phyloP scores from a whole-genome alignment of 805 yeast genomes.

The Starmerella cellae region DNA sequence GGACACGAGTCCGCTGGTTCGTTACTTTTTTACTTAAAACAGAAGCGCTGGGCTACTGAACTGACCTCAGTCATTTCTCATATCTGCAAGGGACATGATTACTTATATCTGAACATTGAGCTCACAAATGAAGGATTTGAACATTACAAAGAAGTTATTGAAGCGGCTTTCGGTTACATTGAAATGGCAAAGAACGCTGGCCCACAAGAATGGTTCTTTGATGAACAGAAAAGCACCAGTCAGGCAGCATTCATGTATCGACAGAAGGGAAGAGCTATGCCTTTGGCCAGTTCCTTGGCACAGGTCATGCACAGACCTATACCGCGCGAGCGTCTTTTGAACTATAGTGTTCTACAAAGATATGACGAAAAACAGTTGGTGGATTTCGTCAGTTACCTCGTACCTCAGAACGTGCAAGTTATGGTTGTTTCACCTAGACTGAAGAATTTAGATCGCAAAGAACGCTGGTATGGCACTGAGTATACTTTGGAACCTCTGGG shows the following conservation, averaged over 20 bases:
- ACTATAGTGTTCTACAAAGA: conserved; percentile 41
- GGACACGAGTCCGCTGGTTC: conserved; percentile 94
- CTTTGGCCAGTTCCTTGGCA: conserved; percentile 60
- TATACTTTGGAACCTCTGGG: conserved; percentile 39
- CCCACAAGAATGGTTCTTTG: conserved; percentile 67
- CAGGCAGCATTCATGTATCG: conserved; percentile 61
- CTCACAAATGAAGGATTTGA: conserved; percentile 55
- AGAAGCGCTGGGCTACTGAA: conserved; percentile 64
- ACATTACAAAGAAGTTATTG: conserved; percentile 48
- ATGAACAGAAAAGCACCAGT: conserved; percentile 61
- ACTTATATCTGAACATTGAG: conserved; percentile 58
- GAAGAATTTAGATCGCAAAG: conserved; percentile 38
- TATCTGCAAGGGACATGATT: conserved; percentile 48
- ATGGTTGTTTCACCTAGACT: conserved; percentile 42
- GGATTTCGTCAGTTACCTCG: conserved; percentile 38
- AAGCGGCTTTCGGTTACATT: conserved; percentile 58
- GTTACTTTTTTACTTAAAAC: conserved; percentile 53
- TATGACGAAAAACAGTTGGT: conserved; percentile 45
- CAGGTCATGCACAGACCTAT: conserved; percentile 45
- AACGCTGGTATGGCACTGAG: conserved; percentile 87
- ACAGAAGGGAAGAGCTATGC: conserved; percentile 61
- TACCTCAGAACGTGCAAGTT: conserved; percentile 47
- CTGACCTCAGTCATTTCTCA: conserved; percentile 54
- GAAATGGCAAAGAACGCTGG: conserved; percentile 42
- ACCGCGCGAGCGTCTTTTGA: conserved; percentile 54